Evolutionary conservation across 805 yeast genomes (phyloP).

Genomic region (Spathaspora hagerdaliae): DNA sequence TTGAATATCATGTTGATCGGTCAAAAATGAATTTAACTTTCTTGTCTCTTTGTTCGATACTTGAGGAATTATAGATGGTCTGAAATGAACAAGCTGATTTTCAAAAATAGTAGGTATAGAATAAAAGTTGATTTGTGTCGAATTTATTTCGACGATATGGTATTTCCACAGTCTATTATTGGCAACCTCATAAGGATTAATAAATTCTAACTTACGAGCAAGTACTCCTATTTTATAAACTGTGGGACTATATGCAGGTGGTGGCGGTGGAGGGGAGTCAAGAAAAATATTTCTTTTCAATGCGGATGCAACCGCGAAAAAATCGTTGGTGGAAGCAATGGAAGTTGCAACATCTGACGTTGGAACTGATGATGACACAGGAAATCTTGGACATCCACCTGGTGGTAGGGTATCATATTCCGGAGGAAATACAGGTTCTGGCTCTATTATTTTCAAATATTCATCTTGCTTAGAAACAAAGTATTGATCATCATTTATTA

Average conservation of each 20-base stretch:
- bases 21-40: constrained; percentile 15
- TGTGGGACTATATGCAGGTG: constrained; percentile 68
- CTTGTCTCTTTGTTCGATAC: constrained; percentile 7
- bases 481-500: not conserved
- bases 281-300: not conserved
- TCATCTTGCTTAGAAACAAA: constrained; percentile 8
- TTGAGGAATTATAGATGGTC: constrained; percentile 6
- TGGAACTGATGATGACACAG: constrained; percentile 12
- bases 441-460: constrained; percentile 31
- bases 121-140: constrained; percentile 80
- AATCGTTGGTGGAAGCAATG: not conserved
- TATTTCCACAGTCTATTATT: constrained; percentile 67
- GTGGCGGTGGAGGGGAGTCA: constrained; percentile 8
- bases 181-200: constrained; percentile 71
- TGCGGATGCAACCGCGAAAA: constrained; percentile 9
- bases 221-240: constrained; percentile 56
- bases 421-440: constrained; percentile 37
- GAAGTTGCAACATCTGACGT: not conserved
- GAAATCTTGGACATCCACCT: constrained; percentile 42
- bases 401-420: constrained; percentile 34
- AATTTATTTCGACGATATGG: constrained; percentile 69
- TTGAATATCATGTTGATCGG: constrained; percentile 23
- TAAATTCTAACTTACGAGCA: constrained; percentile 68
- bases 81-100: constrained; percentile 19
- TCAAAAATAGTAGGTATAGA: constrained; percentile 31